Evolutionary conservation across 768 basidiomycete species (phyloP).

Genomic region (Paxillus ammoniavirescens): DNA sequence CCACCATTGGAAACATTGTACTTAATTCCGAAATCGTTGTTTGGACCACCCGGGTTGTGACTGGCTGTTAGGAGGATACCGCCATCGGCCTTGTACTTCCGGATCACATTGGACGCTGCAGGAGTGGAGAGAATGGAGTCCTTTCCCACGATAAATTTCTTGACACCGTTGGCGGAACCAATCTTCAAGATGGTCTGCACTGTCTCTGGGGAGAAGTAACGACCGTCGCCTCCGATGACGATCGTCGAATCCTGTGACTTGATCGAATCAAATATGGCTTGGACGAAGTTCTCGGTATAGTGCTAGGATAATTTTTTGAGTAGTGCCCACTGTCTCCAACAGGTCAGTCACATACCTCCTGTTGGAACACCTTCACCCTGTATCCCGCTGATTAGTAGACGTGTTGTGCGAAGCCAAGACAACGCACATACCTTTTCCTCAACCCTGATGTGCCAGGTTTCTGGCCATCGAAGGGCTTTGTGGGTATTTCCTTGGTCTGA

Average conservation of each 20-base stretch:
- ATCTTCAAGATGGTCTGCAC: slow-evolving; percentile 93
- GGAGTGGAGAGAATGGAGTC: slow-evolving; percentile 94
- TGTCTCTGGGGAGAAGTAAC: slow-evolving; percentile 83
- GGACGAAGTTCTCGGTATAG: slow-evolving; percentile 99
- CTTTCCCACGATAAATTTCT: slow-evolving; percentile 89
- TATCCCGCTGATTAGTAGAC: slow-evolving; percentile 20
- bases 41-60: slow-evolving; percentile 98
- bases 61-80: slow-evolving; percentile 96
- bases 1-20: slow-evolving; percentile 98
- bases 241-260: slow-evolving; percentile 76
- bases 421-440: slow-evolving; percentile 71
- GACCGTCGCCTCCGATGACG: slow-evolving; percentile 97
- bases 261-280: slow-evolving; percentile 91
- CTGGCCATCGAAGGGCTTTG: slow-evolving; percentile 89
- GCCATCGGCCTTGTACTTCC: slow-evolving; percentile 94
- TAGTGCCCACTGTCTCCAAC: slow-evolving; percentile 1
- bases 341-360: slow-evolving; percentile 59
- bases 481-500: slow-evolving; percentile 65
- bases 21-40: slow-evolving; percentile 98
- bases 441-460: slow-evolving; percentile 98
- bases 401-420: slow-evolving; percentile 15
- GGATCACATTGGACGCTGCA: slow-evolving; percentile 93
- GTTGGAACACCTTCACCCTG: slow-evolving; percentile 98
- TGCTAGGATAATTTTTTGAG: slow-evolving; percentile 52
- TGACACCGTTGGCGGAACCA: slow-evolving; percentile 91